Evolutionary conservation across 2,329 filamentous ascomycete species (phyloP).

Genomic region (Epicoccum nigrum): DNA sequence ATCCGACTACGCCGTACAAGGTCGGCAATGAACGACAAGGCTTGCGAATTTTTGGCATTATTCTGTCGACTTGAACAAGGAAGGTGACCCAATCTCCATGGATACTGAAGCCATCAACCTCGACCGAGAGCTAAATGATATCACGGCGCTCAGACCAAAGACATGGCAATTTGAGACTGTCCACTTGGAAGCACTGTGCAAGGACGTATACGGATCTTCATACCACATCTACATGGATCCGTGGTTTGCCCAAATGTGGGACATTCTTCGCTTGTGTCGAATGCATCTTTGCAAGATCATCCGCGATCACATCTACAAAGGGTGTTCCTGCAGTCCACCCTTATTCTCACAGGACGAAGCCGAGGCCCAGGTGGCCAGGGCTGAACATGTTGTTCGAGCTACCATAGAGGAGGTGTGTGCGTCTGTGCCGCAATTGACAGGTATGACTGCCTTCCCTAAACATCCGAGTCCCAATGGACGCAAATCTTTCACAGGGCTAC

Average conservation of each 20-base stretch:
- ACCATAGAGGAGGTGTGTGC: slow-evolving; percentile 27
- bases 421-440: slow-evolving; percentile 37
- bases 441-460: slow-evolving; percentile 35
- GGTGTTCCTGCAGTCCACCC: slow-evolving; percentile 15
- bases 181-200: not conserved
- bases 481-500: not conserved
- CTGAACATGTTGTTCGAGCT: slow-evolving; percentile 22
- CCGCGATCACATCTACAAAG: slow-evolving; percentile 27
- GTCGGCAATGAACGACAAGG: slow-evolving; percentile 27
- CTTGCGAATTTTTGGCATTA: slow-evolving; percentile 29
- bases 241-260: slow-evolving; percentile 42
- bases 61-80: slow-evolving; percentile 29
- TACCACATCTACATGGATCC: slow-evolving; percentile 41
- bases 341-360: slow-evolving; percentile 20
- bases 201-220: slow-evolving; percentile 25
- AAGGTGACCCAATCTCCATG: slow-evolving; percentile 21
- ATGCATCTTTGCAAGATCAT: slow-evolving; percentile 32
- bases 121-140: slow-evolving; percentile 29
- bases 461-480: not conserved
- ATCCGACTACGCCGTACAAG: slow-evolving; percentile 29
- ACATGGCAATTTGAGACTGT: slow-evolving; percentile 33
- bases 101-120: slow-evolving; percentile 23
- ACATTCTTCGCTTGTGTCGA: slow-evolving; percentile 33
- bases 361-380: slow-evolving; percentile 12
- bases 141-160: slow-evolving; percentile 29